Evolutionary conservation across 2,329 filamentous ascomycete species (phyloP).

Genomic region (Didymella segeticola): DNA sequence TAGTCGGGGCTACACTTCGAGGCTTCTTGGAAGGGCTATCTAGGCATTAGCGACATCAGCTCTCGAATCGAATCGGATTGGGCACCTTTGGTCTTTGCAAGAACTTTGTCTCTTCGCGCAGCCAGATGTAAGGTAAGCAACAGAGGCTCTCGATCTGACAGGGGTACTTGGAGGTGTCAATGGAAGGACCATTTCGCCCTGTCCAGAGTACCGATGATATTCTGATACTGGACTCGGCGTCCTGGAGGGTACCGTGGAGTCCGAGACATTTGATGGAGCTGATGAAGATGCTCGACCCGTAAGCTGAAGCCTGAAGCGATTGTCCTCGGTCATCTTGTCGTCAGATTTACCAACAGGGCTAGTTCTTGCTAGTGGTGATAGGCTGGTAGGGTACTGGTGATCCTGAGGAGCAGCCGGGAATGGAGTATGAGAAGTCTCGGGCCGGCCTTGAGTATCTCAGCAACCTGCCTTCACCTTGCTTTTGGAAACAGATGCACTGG

Average conservation of each 20-base stretch:
- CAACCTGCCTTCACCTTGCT: not conserved
- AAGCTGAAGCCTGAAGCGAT: not conserved
- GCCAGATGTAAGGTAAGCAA: not conserved
- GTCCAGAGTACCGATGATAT: not conserved
- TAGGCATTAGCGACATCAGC: not conserved
- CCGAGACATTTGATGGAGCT: slow-evolving; percentile 7
- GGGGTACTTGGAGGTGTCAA: not conserved
- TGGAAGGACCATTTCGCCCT: not conserved
- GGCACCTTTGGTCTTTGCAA: not conserved
- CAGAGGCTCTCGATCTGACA: not conserved
- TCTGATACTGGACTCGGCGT: slow-evolving; percentile 16
- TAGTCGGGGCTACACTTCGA: not conserved
- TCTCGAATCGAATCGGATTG: not conserved
- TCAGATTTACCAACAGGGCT: not conserved
- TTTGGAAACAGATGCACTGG: not conserved
- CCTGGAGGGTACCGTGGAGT: slow-evolving; percentile 6
- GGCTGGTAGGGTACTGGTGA: not conserved
- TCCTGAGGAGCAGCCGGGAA: not conserved
- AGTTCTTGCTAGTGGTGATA: not conserved
- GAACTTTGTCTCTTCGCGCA: not conserved
- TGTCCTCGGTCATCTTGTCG: not conserved
- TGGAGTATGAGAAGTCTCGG: not conserved
- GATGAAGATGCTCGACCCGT: slow-evolving; percentile 1
- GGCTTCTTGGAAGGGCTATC: not conserved
- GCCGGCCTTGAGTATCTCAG: not conserved